Conservation (phyloP, 768 basidiomycete species). For the Leccinum barrowsii region DNA sequence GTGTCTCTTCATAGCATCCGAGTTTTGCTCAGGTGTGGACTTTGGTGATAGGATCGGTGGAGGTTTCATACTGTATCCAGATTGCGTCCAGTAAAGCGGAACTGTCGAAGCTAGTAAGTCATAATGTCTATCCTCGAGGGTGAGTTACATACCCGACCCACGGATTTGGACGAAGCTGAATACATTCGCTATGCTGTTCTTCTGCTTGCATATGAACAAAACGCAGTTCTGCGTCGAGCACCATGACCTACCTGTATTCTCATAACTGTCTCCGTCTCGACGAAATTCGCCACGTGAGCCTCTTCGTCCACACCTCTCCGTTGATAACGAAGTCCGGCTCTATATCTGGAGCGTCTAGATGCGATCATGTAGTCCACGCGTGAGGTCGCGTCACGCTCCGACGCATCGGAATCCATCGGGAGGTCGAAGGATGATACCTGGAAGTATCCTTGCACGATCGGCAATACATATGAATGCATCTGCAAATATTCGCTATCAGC, state of each 20-base stretch:
- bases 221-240: neutral
- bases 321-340: slow-evolving; percentile 93
- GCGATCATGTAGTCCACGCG: slow-evolving; percentile 76
- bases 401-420: slow-evolving; percentile 36
- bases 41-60: slow-evolving; percentile 75
- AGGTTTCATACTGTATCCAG: slow-evolving; percentile 83
- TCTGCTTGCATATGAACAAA: slow-evolving; percentile 38
- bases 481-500: slow-evolving; percentile 24
- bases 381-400: slow-evolving; percentile 37
- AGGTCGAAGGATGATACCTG: slow-evolving; percentile 70
- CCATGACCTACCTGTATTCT: slow-evolving; percentile 60
- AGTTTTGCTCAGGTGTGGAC: slow-evolving; percentile 67
- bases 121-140: neutral
- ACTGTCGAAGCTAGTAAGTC: slow-evolving; percentile 43
- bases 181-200: slow-evolving; percentile 69
- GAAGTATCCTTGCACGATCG: slow-evolving; percentile 92
- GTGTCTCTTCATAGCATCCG: slow-evolving; percentile 69
- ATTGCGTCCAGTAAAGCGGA: slow-evolving; percentile 91
- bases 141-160: slow-evolving; percentile 68
- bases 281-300: slow-evolving; percentile 92
- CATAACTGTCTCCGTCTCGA: slow-evolving; percentile 91
- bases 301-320: slow-evolving; percentile 91
- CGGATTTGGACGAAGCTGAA: slow-evolving; percentile 90
- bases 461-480: slow-evolving; percentile 82
- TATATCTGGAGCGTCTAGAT: slow-evolving; percentile 81